Base-by-base conservation (phyloP, 768 basidiomycete species). In the Tulasnella sp. region DNA sequence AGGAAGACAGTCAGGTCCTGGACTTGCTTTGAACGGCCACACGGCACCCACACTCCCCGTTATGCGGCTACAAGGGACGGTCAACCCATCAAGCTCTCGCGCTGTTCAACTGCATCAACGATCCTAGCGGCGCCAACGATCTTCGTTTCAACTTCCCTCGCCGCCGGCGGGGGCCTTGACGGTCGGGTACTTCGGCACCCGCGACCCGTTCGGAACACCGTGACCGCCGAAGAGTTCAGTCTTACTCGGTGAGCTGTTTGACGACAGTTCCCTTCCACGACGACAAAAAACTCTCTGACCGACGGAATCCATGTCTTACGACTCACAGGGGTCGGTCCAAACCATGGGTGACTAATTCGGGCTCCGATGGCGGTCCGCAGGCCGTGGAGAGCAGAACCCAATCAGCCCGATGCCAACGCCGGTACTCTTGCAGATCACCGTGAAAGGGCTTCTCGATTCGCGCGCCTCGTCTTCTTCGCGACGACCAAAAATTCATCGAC, bases 11-110 rank as follows among this genome's bases (percentile, higher is more conserved):
- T 1, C 93, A 90, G 81, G 88, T 96, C 42, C 85, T 93, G 44
- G 94, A 96, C 85, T 87, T 94, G 44, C 84, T n/a, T 88, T 88
- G 73, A 90, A 90, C 82, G 83, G 83, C 69, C 88, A 85, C 24
- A 91, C n/a, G n/a, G 87, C 82, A 86, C 18, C 90, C 86, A 82
- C 93, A n/a, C n/a, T n/a, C 92, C 6, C 92, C 80, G 44, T 84
- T 93, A 94, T 84, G 93, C 90, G 9, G 89, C 77, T 95, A 95
- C 84, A n/a, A 93, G 95, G 84, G 89, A 92, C 80, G 90, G 90
- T 22, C 86, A 84, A 4, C 90, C 92, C 4, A 78, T 72, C 80
- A 41, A 46, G 37, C 42, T n/a, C n/a, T n/a, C 40, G 80, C 77
- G n/a, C 54, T 81, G 79, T 81, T 81, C 79, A 81, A 81, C 48